These are phyloP conservation scores for Cystofilobasidium macerans DNA, from an alignment of 768 basidiomycete species.

Conservation along the genomic window DNA sequence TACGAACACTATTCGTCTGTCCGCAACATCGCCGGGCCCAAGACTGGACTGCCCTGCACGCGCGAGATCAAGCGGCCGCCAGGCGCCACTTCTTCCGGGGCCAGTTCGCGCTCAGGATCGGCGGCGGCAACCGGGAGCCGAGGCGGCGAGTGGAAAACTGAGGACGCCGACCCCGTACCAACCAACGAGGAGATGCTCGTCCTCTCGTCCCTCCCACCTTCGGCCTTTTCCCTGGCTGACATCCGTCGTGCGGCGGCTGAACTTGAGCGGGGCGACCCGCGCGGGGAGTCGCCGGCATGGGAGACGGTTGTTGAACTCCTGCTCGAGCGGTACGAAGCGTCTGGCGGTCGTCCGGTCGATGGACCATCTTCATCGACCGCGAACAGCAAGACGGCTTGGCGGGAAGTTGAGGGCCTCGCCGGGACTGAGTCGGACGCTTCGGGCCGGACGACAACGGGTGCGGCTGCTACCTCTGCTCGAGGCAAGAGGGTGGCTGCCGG, in stretches of 20 bases:
- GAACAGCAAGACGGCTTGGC: neutral
- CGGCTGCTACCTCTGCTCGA: neutral
- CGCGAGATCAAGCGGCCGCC: conserved; percentile 9
- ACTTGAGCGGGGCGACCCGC: conserved; percentile 1
- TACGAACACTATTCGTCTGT: conserved; percentile 96
- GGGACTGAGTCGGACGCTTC: neutral
- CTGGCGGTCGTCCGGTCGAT: neutral
- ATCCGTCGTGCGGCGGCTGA: neutral
- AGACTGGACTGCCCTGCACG: conserved; percentile 45
- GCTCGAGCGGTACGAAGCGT: conserved; percentile 16
- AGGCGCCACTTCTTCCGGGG: neutral
- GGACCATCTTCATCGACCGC: neutral
- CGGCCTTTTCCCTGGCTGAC: conserved; percentile 10
- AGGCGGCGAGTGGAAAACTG: neutral
- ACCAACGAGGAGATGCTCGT: conserved; percentile 16
- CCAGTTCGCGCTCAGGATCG: neutral
- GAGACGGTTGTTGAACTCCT: conserved; percentile 22
- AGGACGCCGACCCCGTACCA: neutral
- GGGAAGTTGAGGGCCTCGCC: neutral
- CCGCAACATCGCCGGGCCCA: conserved; percentile 72
- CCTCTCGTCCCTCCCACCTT: conserved; percentile 14
- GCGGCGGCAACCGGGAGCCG: neutral
- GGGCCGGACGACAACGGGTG: neutral
- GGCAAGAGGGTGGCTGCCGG: neutral
- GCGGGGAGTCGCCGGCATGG: conserved; percentile 7